These are phyloP conservation scores for Beauveria australis DNA, from an alignment of 2,329 filamentous ascomycete genomes.

Conservation along the genomic window DNA sequence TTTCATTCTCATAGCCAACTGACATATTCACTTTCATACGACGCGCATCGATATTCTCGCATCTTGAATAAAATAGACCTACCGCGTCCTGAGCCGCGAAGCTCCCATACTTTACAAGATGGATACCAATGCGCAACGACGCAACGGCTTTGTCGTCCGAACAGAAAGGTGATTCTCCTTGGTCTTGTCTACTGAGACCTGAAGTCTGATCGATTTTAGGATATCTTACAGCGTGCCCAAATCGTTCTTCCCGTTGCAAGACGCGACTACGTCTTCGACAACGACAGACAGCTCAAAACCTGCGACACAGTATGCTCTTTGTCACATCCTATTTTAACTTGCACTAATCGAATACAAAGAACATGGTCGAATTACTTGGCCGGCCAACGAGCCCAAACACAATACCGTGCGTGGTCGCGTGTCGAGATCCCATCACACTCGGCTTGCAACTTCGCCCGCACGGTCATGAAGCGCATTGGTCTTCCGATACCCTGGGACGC, in stretches of 20 bases:
- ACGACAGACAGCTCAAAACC: background rate
- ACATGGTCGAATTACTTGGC: constrained; percentile 17
- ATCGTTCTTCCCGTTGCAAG: constrained; percentile 6
- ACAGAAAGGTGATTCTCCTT: background rate
- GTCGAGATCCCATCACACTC: constrained; percentile 19
- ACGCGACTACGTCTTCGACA: background rate
- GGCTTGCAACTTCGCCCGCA: constrained; percentile 17
- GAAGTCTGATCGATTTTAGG: background rate
- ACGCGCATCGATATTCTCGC: background rate
- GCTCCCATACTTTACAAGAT: constrained; percentile 1
- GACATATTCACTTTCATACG: background rate
- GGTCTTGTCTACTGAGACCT: background rate
- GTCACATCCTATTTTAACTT: background rate
- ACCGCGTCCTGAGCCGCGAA: constrained; percentile 1
- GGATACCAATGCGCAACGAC: constrained; percentile 1
- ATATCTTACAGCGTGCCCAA: constrained; percentile 9
- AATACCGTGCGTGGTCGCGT: constrained; percentile 24
- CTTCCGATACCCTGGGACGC: constrained; percentile 8
- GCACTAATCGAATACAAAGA: constrained; percentile 12
- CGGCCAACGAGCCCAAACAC: constrained; percentile 15
- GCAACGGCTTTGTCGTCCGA: background rate
- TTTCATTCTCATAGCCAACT: background rate
- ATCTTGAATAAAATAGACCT: background rate
- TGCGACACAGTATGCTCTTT: background rate
- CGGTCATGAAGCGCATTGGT: constrained; percentile 27